A percentile compares a stretch with the other conserved stretches of the same genome.
Conservation (phyloP, 2,329 filamentous ascomycete genomes). For the Fusarium marasasianum region DNA sequence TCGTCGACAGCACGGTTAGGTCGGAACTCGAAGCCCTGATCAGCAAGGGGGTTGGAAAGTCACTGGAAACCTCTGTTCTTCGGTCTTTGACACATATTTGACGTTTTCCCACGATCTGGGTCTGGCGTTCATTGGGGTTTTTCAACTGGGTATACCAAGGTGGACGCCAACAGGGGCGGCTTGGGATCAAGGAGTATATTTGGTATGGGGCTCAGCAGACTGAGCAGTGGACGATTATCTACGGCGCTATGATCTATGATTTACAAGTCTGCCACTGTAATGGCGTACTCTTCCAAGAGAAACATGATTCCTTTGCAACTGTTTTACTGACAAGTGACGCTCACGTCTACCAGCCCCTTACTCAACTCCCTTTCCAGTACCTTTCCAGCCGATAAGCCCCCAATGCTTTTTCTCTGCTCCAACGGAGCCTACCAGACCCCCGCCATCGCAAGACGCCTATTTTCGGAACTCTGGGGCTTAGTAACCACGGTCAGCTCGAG, state of each 20-base stretch:
- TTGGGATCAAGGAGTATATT: not conserved
- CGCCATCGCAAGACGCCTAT: not conserved
- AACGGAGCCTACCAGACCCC: not conserved
- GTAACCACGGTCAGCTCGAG: conserved; percentile 38
- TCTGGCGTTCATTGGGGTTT: not conserved
- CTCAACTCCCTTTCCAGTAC: not conserved
- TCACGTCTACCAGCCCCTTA: not conserved
- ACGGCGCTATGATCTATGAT: conserved; percentile 1
- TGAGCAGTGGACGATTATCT: not conserved
- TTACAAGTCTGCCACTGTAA: not conserved
- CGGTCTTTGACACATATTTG: not conserved
- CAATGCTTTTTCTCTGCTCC: not conserved
- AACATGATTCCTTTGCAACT: not conserved
- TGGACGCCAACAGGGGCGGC: not conserved
- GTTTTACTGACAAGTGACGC: not conserved
- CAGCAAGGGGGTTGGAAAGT: not conserved
- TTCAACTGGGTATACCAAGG: not conserved
- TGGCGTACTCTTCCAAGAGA: not conserved
- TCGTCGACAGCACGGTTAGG: not conserved
- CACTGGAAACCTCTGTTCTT: no score
- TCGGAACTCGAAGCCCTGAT: not conserved
- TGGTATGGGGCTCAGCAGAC: not conserved
- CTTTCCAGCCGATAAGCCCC: not conserved
- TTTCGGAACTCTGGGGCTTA: conserved; percentile 32
- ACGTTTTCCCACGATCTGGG: not conserved